Percentiles rank a stretch among this genome's conserved stretches.
Conservation (phyloP, 345 rosid genomes). For the Populus ilicifolia region DNA sequence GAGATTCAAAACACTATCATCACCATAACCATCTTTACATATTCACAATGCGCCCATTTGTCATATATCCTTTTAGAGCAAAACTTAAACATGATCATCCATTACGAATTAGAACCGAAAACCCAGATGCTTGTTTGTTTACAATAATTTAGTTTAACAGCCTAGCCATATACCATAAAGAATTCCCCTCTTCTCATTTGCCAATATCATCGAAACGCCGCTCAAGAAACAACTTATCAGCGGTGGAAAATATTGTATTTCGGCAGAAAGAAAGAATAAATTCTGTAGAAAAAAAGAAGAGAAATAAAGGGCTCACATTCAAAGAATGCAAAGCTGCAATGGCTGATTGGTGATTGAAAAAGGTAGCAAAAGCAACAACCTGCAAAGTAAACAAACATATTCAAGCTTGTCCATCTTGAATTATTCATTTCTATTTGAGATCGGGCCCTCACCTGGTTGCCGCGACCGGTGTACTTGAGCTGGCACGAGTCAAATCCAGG, state of each 20-base stretch:
- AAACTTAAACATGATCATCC: neutral
- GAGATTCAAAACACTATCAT: conserved; percentile 1
- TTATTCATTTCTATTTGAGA: neutral
- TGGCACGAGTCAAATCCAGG: conserved; percentile 74
- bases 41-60: neutral
- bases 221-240: too few species aligned
- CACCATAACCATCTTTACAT: neutral
- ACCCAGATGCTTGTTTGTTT: neutral
- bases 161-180: neutral
- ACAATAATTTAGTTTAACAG: neutral
- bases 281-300: neutral
- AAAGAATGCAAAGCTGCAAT: conserved; percentile 63
- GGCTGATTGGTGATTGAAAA: conserved; percentile 65
- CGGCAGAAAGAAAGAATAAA: too few species aligned
- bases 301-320: conserved; percentile 44
- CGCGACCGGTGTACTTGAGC: conserved; percentile 92
- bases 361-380: conserved; percentile 93
- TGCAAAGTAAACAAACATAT: conserved; percentile 19
- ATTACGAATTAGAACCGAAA: neutral
- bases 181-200: too few species aligned
- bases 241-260: too few species aligned
- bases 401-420: neutral
- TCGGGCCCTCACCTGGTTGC: conserved; percentile 54
- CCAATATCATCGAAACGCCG: too few species aligned
- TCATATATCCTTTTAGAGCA: neutral